phyloP scores from a whole-genome alignment of 2,329 filamentous ascomycete genomes.

The Calonectria honghensis region DNA sequence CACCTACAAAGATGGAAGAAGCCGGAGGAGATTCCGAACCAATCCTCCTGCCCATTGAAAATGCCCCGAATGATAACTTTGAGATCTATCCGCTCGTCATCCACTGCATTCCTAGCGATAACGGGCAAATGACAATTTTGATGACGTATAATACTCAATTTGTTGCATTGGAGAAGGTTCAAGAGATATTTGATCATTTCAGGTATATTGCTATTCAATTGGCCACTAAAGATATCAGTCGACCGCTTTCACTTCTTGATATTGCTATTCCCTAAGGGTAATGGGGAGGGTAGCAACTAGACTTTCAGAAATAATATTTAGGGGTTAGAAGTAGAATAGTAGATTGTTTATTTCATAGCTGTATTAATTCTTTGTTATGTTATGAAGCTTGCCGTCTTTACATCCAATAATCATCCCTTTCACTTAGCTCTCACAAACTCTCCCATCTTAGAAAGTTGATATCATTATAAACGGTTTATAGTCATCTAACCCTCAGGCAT shows the following conservation, averaged over 20 bases:
- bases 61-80: conserved; percentile 5
- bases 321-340: not conserved
- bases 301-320: not conserved
- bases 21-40: not conserved
- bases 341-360: not conserved
- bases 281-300: not conserved
- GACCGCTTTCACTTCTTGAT: not conserved
- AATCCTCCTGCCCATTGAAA: not conserved
- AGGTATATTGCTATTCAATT: conserved; percentile 19
- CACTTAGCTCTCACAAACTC: no score
- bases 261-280: not conserved
- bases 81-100: conserved; percentile 21
- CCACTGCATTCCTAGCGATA: conserved; percentile 12
- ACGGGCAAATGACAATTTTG: conserved; percentile 1
- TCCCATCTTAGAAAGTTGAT: no score
- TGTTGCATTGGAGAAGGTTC: not conserved
- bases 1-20: not conserved
- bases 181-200: conserved; percentile 15
- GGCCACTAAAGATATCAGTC: not conserved
- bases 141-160: conserved; percentile 11
- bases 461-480: no score
- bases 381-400: no score
- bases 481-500: no score
- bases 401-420: no score
- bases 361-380: no score